Evolutionary conservation across 345 rosid genomes (phyloP), one percentile per base, ranked within the genome.

Genomic region (Xanthoceras sorbifolium): DNA sequence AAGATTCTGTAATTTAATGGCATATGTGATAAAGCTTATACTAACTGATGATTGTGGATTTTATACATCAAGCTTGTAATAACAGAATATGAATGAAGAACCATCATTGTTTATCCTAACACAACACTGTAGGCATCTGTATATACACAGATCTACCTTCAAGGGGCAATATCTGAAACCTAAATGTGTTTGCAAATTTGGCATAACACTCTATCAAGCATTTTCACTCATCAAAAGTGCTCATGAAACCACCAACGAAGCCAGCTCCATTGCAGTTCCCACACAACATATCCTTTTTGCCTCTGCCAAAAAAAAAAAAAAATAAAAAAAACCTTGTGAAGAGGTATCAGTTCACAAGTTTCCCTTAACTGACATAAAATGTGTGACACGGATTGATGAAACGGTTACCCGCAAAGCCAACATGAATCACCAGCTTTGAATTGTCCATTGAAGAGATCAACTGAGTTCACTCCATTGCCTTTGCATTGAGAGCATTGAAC

Each of bases 261-360:
- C 91, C 92, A 62, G 94, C 94, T 70, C 90, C 94, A 70, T 89
- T 89, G 82, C 91, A 90, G 40, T 85, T 85, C 42, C 91, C 91
- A 50, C 92, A 85, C 44, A 90, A 31, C 83, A 90, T 84, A 0
- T 84, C 82, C 75, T 77, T 88, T 71, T 78, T 87, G 18, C 92
- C 91, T 18, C 92, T 89, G 85, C 83, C n/a, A n/a, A n/a, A n/a
- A n/a, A n/a, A n/a, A n/a, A 84, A 73, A 17, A 64, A 12, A 26
- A 12, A 26, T n/a, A 84, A 73, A 17, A 64, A 12, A 26, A 12
- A 26, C 55, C 72, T 32, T 50, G n/a, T 18, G 54, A 28, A 1
- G 2, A 62, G 28, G 66, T 25, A 25, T 48, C 25, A 25, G 62
- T 17, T 72, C 52, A 34, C 66, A 57, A 5, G 18, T 31, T 14